Base-by-base conservation (phyloP, 257 asterid species). In the Solanum boliviense region DNA sequence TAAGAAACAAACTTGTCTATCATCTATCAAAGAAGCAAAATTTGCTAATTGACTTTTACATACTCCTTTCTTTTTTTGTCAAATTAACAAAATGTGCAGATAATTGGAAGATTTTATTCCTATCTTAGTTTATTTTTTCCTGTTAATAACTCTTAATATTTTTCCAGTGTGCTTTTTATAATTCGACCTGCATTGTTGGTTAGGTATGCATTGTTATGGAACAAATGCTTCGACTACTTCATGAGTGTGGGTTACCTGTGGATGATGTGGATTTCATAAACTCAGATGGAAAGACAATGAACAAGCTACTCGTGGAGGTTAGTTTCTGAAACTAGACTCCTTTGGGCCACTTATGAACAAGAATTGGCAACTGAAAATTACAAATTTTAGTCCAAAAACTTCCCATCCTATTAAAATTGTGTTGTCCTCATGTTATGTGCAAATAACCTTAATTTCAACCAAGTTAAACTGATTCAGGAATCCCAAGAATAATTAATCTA, bases 121-220 rank as follows among this genome's bases (percentile, higher is more conserved):
- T 78, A 78, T 41, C 4, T 25, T 79, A 41, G n/a, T 44, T 79
- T 52, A 52, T 52, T 27, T 25, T 27, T 39, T 76, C 44, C 25
- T 78, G 36, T 78, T 78, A 78, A 13, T 41, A 38, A 76, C 60
- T 76, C n/a, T 76, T 7, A 6, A 25, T 5, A 23, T 10, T 11
- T 21, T 74, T 75, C 58, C 32, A 15, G 18, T 15, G 23, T 79
- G 85, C 5, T 25, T 79, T 56, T 79, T 44, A 44, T 15, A 44
- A 12, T 79, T 79, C 0, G 90, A 34, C 34, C 86, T 71, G 36
- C 25, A 32, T 38, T 87, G 29, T 82, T 86, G 36, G 13, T 76
- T 90, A 97, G 99, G 99, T 97, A 41, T 91, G 93, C 88, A 89
- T 97, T 68, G 99, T 97, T 73, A 94, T 94, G 97, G 99, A 97